Base-by-base conservation (phyloP, 106 monocot species). In the Vanilla planifolia region DNA sequence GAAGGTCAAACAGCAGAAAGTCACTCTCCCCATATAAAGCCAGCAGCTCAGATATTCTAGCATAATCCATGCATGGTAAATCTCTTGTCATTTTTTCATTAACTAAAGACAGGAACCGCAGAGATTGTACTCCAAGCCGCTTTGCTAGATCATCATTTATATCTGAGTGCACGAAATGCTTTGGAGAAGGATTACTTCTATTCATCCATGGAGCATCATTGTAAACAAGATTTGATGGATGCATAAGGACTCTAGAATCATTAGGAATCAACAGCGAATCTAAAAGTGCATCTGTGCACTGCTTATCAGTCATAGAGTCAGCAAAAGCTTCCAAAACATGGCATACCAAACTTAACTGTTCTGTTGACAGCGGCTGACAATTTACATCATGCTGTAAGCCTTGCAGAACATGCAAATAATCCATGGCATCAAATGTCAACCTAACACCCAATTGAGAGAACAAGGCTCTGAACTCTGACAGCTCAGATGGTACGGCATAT, bases 121-220 rank as follows among this genome's bases (percentile, higher is more conserved):
- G 79, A 74, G 96, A 88, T 71, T 84, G 78, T 36, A 87, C 53
- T 2, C 91, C 96, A 11, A 96, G 79, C 56, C 71, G 77, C 51
- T 74, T 84, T 63, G 96, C 86, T 29, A 96, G 66, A 81, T 91
- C 84, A 65, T 90, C 69, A 44, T 69, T 67, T 62, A 96, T 87
- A 70, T 65, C 70, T 43, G 80, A 65, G 57, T 96, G 96, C 19
- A 86, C 69, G 71, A 91, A 87, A 44, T 78, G 48, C 42, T 84
- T 86, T 33, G 60, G 51, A 57, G 52, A 36, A 36, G 81, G 65
- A 59, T 7, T 51, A 63, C 48, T 74, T 56, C 71, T 79, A 29
- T 80, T 77, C 83, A 95, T 81, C 94, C 94, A 95, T 48, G 95
- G 95, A 29, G 90, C 95, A 90, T 95, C 95, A 71, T 95, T 86